These are phyloP conservation scores for Brassica hybrid DNA, from an alignment of 441 rosid genomes.

Conservation along the genomic window DNA sequence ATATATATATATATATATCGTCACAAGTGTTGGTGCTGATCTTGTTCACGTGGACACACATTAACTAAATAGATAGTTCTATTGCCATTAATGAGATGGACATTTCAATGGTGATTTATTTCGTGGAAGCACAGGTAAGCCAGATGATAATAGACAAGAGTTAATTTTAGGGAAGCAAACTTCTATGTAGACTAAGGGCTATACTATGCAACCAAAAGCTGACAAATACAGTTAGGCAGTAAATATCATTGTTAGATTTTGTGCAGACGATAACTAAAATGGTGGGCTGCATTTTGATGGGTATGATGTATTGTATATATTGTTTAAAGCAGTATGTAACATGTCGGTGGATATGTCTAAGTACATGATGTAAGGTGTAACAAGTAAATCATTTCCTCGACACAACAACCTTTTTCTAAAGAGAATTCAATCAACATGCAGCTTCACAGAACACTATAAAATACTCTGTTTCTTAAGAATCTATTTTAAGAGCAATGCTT, in stretches of 20 bases:
- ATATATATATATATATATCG: too few relatives aligned
- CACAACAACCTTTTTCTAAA: not conserved
- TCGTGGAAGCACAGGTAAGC: slow-evolving; percentile 15
- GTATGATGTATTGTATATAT: not conserved
- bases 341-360: not conserved
- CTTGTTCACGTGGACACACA: not conserved
- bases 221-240: slow-evolving; percentile 37
- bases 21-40: not conserved
- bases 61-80: not conserved
- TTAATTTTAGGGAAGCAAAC: slow-evolving; percentile 12
- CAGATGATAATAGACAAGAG: slow-evolving; percentile 15
- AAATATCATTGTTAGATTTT: slow-evolving; percentile 36
- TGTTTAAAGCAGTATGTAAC: not conserved
- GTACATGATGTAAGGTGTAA: not conserved
- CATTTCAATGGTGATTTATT: not conserved
- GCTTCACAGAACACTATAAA: not conserved
- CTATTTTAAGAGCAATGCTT: not conserved
- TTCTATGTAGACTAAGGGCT: slow-evolving; percentile 32
- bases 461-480: not conserved
- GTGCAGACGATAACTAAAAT: slow-evolving; percentile 14
- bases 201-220: slow-evolving; percentile 31
- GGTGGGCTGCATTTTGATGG: slow-evolving; percentile 22
- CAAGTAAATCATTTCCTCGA: not conserved
- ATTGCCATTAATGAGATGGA: slow-evolving; percentile 5
- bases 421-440: not conserved